These are phyloP conservation scores for Castanopsis chinensis DNA, from an alignment of 306 rosid genomes.

Conservation along the genomic window DNA sequence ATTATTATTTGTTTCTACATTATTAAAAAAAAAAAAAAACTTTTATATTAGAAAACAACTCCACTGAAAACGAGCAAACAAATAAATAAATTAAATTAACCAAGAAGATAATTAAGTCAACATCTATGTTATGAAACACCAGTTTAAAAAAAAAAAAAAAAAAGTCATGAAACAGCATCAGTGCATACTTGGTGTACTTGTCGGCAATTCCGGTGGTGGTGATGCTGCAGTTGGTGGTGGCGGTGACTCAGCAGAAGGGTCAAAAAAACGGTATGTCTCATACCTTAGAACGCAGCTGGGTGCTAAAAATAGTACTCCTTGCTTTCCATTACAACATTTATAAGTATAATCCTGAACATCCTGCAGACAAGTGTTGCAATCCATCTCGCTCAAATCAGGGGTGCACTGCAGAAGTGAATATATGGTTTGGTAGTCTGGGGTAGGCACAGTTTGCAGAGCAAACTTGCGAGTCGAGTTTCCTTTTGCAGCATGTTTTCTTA, in stretches of 20 bases:
- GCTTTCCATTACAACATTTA: not conserved
- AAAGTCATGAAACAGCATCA: too few relatives aligned
- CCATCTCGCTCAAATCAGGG: not conserved
- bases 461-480: not conserved
- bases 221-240: not conserved
- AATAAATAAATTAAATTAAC: too few relatives aligned
- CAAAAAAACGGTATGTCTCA: not conserved
- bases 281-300: not conserved
- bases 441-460: not conserved
- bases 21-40: too few relatives aligned
- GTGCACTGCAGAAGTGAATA: not conserved
- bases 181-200: not conserved
- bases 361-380: not conserved
- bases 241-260: not conserved
- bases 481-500: not conserved
- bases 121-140: too few relatives aligned
- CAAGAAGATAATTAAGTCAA: too few relatives aligned
- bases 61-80: too few relatives aligned
- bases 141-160: too few relatives aligned
- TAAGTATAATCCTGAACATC: not conserved
- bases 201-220: not conserved
- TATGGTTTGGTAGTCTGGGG: not conserved
- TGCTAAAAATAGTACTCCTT: not conserved
- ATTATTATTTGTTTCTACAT: too few relatives aligned
- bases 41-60: too few relatives aligned